A percentile compares a stretch with the other conserved stretches of the same genome.
Conservation (phyloP, 2,329 filamentous ascomycete genomes). For the Orbilia oligospora region DNA sequence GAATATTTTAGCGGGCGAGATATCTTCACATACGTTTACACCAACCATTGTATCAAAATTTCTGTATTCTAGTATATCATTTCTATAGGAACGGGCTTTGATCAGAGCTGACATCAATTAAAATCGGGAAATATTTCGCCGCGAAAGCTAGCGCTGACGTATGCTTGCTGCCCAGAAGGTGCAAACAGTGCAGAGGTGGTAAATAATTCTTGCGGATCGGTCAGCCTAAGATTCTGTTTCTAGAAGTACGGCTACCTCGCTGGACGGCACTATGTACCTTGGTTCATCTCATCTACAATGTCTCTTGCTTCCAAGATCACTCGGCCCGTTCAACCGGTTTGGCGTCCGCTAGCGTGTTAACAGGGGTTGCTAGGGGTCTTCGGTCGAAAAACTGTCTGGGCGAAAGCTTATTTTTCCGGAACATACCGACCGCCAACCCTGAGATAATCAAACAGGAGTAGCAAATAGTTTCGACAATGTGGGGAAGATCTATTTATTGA, state of each 20-base stretch:
- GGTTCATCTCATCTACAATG: slow-evolving; percentile 14
- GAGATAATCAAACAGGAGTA: neutral
- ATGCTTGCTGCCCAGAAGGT: neutral
- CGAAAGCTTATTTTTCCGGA: slow-evolving; percentile 37
- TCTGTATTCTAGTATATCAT: neutral
- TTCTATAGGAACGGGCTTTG: neutral
- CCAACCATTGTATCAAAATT: too few species aligned
- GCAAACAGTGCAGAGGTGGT: neutral
- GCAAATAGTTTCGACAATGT: slow-evolving; percentile 8
- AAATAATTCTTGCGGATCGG: neutral
- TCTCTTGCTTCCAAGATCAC: neutral
- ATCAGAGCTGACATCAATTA: neutral
- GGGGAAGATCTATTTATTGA: neutral
- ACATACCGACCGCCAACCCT: slow-evolving; percentile 11
- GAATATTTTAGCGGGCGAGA: neutral
- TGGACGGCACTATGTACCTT: neutral
- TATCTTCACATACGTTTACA: neutral
- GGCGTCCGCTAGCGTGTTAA: slow-evolving; percentile 9
- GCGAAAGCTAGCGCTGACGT: slow-evolving; percentile 1
- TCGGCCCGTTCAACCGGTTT: slow-evolving; percentile 32
- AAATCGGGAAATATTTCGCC: slow-evolving; percentile 20
- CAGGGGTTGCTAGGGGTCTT: slow-evolving; percentile 21
- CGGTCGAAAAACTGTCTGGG: slow-evolving; percentile 12
- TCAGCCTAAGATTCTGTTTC: neutral
- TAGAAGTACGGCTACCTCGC: neutral